A percentile compares a stretch with the other conserved stretches of the same genome.
Evolutionary conservation across 495 filamentous ascomycete genomes (phyloP).

Genomic region (Articulospora tetracladia): DNA sequence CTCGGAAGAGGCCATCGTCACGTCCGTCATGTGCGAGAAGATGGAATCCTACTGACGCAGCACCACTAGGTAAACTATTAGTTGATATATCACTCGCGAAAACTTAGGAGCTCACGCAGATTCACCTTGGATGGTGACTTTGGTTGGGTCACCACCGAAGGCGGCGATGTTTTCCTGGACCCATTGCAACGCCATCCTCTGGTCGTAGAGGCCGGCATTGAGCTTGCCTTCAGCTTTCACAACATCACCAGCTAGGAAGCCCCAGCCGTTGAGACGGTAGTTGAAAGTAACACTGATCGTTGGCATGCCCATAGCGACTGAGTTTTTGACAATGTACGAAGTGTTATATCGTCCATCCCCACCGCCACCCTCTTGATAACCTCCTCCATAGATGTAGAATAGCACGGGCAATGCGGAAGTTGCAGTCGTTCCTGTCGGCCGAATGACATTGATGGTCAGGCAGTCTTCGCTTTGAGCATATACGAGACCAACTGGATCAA

Average conservation of each 20-base stretch:
- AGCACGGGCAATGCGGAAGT: constrained; percentile 31
- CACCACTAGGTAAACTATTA: constrained; percentile 26
- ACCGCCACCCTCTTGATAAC: constrained; percentile 18
- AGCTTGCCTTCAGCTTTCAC: constrained; percentile 20
- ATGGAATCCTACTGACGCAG: constrained; percentile 40
- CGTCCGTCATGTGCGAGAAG: neutral
- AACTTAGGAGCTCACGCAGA: constrained; percentile 20
- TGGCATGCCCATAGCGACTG: constrained; percentile 55
- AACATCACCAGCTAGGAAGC: constrained; percentile 36
- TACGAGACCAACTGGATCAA: constrained; percentile 15
- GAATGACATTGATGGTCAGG: constrained; percentile 44
- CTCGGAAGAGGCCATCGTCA: neutral
- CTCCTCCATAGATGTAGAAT: constrained; percentile 40
- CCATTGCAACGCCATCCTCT: constrained; percentile 66
- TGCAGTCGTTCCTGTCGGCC: constrained; percentile 34
- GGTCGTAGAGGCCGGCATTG: constrained; percentile 66
- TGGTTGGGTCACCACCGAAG: constrained; percentile 63
- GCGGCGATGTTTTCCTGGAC: constrained; percentile 62
- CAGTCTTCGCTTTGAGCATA: constrained; percentile 46
- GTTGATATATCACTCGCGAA: no score
- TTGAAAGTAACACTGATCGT: constrained; percentile 29
- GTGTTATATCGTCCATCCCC: constrained; percentile 42
- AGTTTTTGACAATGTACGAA: constrained; percentile 48
- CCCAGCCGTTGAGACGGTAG: constrained; percentile 61
- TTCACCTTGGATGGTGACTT: constrained; percentile 27